A percentile compares a stretch with the other conserved stretches of the same genome.
phyloP scores from a whole-genome alignment of 305 asterid species.

The Fraxinus ornus region DNA sequence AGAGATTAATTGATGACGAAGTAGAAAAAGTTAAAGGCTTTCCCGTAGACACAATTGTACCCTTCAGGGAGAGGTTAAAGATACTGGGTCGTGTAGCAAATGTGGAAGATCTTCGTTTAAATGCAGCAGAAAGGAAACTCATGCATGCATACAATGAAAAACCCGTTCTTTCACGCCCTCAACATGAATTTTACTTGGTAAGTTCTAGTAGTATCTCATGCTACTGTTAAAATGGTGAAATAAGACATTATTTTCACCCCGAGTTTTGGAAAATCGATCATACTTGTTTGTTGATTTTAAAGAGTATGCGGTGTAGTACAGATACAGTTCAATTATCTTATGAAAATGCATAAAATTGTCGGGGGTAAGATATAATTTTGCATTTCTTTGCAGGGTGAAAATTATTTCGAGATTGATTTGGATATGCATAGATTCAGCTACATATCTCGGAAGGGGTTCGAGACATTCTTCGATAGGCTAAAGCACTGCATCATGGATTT shows the following conservation, averaged over 20 bases:
- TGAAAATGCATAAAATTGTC: not conserved
- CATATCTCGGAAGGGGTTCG: slow-evolving; percentile 60
- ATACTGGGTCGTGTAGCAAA: slow-evolving; percentile 58
- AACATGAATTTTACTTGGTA: slow-evolving; percentile 47
- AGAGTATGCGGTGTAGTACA: not conserved
- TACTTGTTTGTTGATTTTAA: not conserved
- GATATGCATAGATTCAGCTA: slow-evolving; percentile 60
- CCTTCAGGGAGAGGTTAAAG: slow-evolving; percentile 53
- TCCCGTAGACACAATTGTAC: slow-evolving; percentile 32
- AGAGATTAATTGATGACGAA: slow-evolving; percentile 46
- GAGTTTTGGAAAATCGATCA: not conserved
- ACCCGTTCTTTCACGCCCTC: slow-evolving; percentile 65
- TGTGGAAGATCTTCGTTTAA: slow-evolving; percentile 49
- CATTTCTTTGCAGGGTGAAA: slow-evolving; percentile 38
- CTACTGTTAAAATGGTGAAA: not conserved
- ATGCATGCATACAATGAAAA: slow-evolving; percentile 53
- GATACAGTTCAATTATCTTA: not conserved
- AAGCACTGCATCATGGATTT: slow-evolving; percentile 50
- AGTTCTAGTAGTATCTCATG: not conserved
- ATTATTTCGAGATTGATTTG: slow-evolving; percentile 53
- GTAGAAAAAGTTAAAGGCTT: slow-evolving; percentile 46
- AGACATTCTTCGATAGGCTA: slow-evolving; percentile 48
- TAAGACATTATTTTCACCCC: not conserved
- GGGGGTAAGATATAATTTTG: not conserved
- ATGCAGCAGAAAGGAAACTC: slow-evolving; percentile 49